Evolutionary conservation across 306 rosid species (phyloP), one percentile per base, ranked within the genome.

Genomic region (Glycine latifolia): DNA sequence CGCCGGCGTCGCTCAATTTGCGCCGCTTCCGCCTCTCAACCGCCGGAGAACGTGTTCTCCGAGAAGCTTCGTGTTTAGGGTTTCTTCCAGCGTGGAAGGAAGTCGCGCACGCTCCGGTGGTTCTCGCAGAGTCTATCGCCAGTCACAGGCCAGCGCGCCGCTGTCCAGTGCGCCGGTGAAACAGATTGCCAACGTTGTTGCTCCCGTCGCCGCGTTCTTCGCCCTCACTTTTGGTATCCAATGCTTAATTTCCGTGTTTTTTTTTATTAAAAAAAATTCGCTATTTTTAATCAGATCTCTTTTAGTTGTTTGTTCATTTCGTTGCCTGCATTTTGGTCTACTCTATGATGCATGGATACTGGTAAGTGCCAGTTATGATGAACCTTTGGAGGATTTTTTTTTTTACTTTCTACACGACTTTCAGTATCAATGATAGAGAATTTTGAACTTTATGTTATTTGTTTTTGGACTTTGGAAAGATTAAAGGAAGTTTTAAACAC

Each of bases 141-240:
- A 92, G 86, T 86, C 97, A 76, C 98, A 90, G 87, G 74, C 82
- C 65, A 79, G 46, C 61, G 79, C 89, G 79, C 73, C 90, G 33
- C 79, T 86, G 37, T 73, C 91, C 3, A 78, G 71, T 86, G 88
- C 90, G 13, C 90, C 96, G 3, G 79, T 89, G 66, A 87, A 91
- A 84, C 94, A 92, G 88, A 73, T 91, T 68, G 90, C 91, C 26
- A 88, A 91, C 16, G 46, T 74, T 73, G 91, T 84, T 41, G 85
- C 81, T 15, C 98, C 99, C 5, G 89, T 89, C 62, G 99, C 93
- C 56, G 77, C 71, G 2, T 83, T 93, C 80, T 69, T 93, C 61
- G 92, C 85, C 26, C 66, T 88, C 82, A 89, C 96, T 82, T 88
- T 93, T 43, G 97, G 99, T 95, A 93, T 55, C 61, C 67, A 2